Evolutionary conservation across 305 asterid genomes (phyloP), one percentile per base, ranked within the genome.

Genomic region (Salvia sclarea): DNA sequence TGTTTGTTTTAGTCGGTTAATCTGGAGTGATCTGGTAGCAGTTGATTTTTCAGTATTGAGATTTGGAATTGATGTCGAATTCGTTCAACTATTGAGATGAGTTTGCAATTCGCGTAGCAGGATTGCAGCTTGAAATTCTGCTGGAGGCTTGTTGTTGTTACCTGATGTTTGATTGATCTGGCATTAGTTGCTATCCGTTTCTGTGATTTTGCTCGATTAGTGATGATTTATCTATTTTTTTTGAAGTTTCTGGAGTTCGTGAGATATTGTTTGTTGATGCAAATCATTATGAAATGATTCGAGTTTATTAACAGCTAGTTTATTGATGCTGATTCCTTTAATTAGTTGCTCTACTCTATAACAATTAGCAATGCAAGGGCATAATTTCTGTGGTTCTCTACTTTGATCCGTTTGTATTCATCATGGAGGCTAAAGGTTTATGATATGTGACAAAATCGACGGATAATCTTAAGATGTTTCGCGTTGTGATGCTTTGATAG

Each of bases 151-250:
- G 55, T 66, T 14, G 17, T 54, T 14, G 55, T 66, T 14, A 22
- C 12, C 35, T 71, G 66, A 48, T 70, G 64, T 70, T 47, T 67
- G 58, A 59, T 70, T 63, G 69, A 47, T 70, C 59, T 60, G 74
- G 8, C 21, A n/a, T 58, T 58, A 38, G 44, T 44, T 31, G 69
- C 8, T 35, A 3, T 45, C 37, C 54, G 13, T 43, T 66, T 50
- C 21, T 21, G 7, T 61, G 71, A 47, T 45, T 70, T 38, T 60
- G 50, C 47, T 31, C 52, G 48, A 38, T 72, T 55, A 65, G 21
- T 28, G 69, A 48, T 54, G 35, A 31, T 35, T 53, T 20, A 0
- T 64, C 44, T 14, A 21, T 1, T 64, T 64, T 64, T 45, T 18
- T 28, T 33, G 55, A 52, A 57, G 62, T 71, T 40, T 13, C 10